phyloP scores from a whole-genome alignment of 306 rosid genomes.

The Hippophae rhamnoides region DNA sequence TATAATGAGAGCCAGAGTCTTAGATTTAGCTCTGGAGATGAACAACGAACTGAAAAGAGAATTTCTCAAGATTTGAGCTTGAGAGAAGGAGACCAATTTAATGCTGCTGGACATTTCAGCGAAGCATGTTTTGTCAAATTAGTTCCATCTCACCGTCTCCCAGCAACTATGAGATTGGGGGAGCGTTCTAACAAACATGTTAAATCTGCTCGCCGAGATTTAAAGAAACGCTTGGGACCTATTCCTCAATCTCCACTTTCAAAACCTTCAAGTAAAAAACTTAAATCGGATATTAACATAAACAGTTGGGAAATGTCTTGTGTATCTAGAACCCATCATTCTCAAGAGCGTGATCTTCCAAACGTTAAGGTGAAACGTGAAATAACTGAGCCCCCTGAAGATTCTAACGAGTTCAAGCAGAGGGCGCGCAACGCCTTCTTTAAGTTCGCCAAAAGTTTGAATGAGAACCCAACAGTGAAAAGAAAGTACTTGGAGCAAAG shows the following conservation, averaged over 20 bases:
- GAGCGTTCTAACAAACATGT: slow-evolving; percentile 1
- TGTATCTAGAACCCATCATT: too few species aligned
- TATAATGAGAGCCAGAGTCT: background rate
- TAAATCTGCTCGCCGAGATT: slow-evolving; percentile 3
- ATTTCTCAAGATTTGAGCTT: too few species aligned
- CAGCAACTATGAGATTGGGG: background rate
- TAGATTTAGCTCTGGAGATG: too few species aligned
- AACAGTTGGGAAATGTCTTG: background rate
- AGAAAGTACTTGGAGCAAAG: slow-evolving; percentile 18
- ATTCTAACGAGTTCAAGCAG: slow-evolving; percentile 26
- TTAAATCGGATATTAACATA: background rate
- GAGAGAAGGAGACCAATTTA: too few species aligned
- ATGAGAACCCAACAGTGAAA: slow-evolving; percentile 19
- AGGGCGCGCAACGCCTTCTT: slow-evolving; percentile 23
- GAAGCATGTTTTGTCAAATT: too few species aligned
- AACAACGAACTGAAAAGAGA: too few species aligned
- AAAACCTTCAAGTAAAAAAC: background rate
- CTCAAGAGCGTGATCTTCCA: slow-evolving; percentile 1
- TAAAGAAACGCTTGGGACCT: slow-evolving; percentile 18
- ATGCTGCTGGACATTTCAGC: too few species aligned
- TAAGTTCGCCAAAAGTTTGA: slow-evolving; percentile 28
- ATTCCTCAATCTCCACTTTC: slow-evolving; percentile 9
- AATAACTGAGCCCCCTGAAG: slow-evolving; percentile 23
- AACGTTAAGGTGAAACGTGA: slow-evolving; percentile 9
- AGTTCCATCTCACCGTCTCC: background rate